Evolutionary conservation across 192 early-diverging fungal genomes (phyloP), one percentile per base, ranked within the genome.

Genomic region (Rhizoclosmatium globosum): DNA sequence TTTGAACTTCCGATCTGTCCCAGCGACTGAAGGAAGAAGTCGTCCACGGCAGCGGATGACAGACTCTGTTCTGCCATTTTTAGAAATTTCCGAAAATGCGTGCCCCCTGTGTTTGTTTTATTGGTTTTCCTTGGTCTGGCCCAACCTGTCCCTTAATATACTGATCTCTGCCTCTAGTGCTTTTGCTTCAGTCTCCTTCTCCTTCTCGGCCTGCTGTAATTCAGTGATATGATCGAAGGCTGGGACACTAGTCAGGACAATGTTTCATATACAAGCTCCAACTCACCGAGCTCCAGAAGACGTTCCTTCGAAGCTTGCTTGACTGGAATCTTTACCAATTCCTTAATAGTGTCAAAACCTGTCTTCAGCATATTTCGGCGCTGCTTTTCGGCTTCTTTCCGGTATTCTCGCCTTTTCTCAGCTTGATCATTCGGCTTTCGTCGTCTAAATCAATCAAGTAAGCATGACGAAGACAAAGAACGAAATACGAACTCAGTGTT

Each of bases 361-460:
- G 57, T 13, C n/a, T 74, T 74, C 72, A 74, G 61, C 23, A 13
- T 7, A 31, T 43, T 44, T 6, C 72, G 72, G 17, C 72, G 39
- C 17, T 48, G 17, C 59, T 74, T 60, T 62, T 74, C 72, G 15
- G 72, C 72, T 38, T 44, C 59, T 62, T 74, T 74, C 7, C 72
- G 72, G 57, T 62, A 48, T 64, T 2, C 45, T 47, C 41, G 9
- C 19, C 59, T 11, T 17, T n/a, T 11, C 61, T 74, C 72, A 11
- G 60, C 42, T 3, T 68, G 21, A 68, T 42, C 43, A 6, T 13
- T 42, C 13, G 6, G n/a, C 42, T 19, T 68, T n/a, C 31, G 39
- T 31, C 39, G n/a, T 45, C 46, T n/a, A 31, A 43, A 43, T 46
- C 43, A 4, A 68, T 31, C 4, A 68, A 43, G 43, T 42, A 4